These are phyloP conservation scores for Drechslerella dactyloides DNA, from an alignment of 2,329 filamentous ascomycete genomes.

Conservation along the genomic window DNA sequence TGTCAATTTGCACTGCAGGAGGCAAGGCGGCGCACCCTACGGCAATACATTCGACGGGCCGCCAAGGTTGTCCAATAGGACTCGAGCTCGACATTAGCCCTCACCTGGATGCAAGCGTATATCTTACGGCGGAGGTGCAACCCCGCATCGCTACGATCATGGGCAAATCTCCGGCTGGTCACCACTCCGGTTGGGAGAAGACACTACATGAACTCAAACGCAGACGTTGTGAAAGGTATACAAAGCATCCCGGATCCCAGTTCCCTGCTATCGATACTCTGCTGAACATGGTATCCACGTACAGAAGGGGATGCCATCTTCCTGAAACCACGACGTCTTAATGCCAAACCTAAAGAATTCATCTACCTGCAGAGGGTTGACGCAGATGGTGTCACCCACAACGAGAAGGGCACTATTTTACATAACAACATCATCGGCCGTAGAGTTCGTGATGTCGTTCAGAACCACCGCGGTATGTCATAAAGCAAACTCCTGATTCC, in stretches of 20 bases:
- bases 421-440: slow-evolving; percentile 70
- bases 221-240: not conserved
- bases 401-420: slow-evolving; percentile 62
- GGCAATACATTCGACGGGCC: too few species aligned
- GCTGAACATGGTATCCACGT: not conserved
- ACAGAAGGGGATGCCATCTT: slow-evolving; percentile 34
- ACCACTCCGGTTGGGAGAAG: not conserved
- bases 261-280: not conserved
- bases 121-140: slow-evolving; percentile 4
- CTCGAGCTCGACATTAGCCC: too few species aligned
- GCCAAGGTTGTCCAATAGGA: not conserved
- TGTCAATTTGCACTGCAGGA: too few species aligned
- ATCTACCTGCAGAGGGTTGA: slow-evolving; percentile 57
- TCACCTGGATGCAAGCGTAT: not conserved
- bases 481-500: slow-evolving; percentile 42
- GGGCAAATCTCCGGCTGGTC: slow-evolving; percentile 5
- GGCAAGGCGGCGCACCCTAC: too few species aligned
- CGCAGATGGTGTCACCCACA: slow-evolving; percentile 56
- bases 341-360: slow-evolving; percentile 20
- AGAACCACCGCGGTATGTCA: slow-evolving; percentile 62
- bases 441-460: slow-evolving; percentile 66
- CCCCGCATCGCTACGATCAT: slow-evolving; percentile 12
- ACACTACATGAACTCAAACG: slow-evolving; percentile 37
- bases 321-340: slow-evolving; percentile 25
- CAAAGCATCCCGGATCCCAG: not conserved